Evolutionary conservation across 1,139 yeast species (phyloP), one percentile per base, ranked within the genome.

Genomic region (Arxiozyma slooffiae): DNA sequence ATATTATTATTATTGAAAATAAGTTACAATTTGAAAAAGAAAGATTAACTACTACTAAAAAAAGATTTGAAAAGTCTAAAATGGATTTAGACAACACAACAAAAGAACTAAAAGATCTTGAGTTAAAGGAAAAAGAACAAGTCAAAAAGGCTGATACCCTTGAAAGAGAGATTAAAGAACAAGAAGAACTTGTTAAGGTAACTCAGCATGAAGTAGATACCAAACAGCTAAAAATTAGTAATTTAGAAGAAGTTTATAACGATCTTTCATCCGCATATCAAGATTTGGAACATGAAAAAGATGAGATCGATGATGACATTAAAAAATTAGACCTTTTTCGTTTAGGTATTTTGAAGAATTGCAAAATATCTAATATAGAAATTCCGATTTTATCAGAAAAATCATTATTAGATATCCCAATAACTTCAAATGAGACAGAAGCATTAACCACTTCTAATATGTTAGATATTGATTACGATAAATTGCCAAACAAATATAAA

Each of bases 331-430:
- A 77, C 53, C 67, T 81, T 22, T 85, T 81, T 50, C 77, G 85
- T 57, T 72, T 80, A 6, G 78, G 79, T 56, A 70, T 81, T 24
- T 71, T 89, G 55, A 80, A 84, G 57, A 80, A 80, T 55, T 86
- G 96, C 67, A 86, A 85, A 60, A 76, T 90, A 55, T 87, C 85
- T 50, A 84, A 79, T 55, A 73, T 85, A 17, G 72, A 73, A 11
- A 60, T 90, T 17, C 96, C 96, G 1, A 68, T 88, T 41, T 58
- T 65, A 8, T 77, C 78, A 38, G 92, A 94, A 0, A 50, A 50
- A 7, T 75, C 70, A 50, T 72, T 74, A 67, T 82, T 68, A 56
- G 77, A 60, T 58, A 74, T 75, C 55, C 87, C 75, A 48, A 64
- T 67, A 40, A 70, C 69, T 18, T 66, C 67, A 2, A 64, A 70